Percentiles rank a stretch among this genome's conserved stretches.
Conservation (phyloP, 768 basidiomycete species). For the Mycena haematopus region DNA sequence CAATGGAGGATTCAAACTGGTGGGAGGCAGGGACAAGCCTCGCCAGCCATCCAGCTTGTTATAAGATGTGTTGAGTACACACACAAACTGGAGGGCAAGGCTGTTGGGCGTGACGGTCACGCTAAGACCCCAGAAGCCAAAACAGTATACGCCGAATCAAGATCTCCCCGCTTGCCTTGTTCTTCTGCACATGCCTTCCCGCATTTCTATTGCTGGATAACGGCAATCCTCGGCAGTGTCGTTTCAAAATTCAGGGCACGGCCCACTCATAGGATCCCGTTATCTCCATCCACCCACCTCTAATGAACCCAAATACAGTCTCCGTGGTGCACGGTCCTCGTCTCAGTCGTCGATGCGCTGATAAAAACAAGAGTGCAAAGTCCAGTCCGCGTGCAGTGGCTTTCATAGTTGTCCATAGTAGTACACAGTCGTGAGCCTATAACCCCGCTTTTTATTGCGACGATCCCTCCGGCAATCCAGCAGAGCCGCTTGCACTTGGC, state of each 20-base stretch:
- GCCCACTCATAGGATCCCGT: neutral
- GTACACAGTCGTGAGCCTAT: neutral
- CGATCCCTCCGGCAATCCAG: conserved; percentile 6
- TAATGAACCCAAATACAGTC: conserved; percentile 4
- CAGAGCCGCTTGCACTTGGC: conserved; percentile 49
- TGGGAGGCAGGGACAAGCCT: neutral
- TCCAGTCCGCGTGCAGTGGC: neutral
- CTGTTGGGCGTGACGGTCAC: conserved; percentile 1
- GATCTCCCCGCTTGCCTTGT: conserved; percentile 22
- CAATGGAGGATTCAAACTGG: conserved; percentile 17
- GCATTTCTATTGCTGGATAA: conserved; percentile 5
- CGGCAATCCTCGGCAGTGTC: neutral
- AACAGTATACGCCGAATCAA: conserved; percentile 3
- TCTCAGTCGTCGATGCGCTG: neutral
- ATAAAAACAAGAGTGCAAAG: neutral
- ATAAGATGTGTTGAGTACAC: conserved; percentile 22
- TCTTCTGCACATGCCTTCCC: conserved; percentile 15
- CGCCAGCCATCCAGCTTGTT: conserved; percentile 20
- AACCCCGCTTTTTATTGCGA: neutral
- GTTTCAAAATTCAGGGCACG: conserved; percentile 10
- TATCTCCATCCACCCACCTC: neutral
- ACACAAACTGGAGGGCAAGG: conserved; percentile 15
- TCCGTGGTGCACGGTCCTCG: conserved; percentile 1
- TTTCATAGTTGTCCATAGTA: conserved; percentile 1
- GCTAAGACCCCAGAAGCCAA: neutral